These are phyloP conservation scores for Rhizopus delemar DNA, from an alignment of 371 early-diverging fungal species.

Conservation along the genomic window DNA sequence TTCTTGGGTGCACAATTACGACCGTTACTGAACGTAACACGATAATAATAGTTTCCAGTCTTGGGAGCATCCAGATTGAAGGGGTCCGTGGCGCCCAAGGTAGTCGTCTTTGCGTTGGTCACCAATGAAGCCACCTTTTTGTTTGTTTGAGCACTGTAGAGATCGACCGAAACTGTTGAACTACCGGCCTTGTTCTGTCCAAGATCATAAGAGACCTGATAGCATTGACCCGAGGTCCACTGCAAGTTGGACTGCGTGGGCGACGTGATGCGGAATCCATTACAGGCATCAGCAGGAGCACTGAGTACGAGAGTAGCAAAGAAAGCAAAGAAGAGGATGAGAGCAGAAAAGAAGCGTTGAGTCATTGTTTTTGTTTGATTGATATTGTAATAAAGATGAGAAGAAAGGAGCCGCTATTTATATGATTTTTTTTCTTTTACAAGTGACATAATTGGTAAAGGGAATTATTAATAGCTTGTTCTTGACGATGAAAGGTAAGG, in stretches of 20 bases:
- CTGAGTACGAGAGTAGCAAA: conserved; percentile 15
- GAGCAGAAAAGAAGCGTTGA: conserved; percentile 5
- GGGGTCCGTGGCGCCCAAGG: not conserved
- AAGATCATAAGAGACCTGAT: conserved; percentile 35
- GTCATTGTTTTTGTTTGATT: not conserved
- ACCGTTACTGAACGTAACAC: conserved; percentile 23
- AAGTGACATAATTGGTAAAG: no score
- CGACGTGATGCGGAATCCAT: conserved; percentile 38
- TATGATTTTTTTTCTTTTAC: no score
- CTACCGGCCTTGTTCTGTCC: conserved; percentile 20
- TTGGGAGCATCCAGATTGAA: conserved; percentile 5
- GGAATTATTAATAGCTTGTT: no score
- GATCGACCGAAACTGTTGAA: conserved; percentile 22
- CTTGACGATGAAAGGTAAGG: no score
- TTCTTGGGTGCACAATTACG: conserved; percentile 23
- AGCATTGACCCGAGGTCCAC: conserved; percentile 37
- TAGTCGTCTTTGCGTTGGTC: not conserved
- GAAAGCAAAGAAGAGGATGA: not conserved
- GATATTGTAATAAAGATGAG: no score
- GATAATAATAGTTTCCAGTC: conserved; percentile 34
- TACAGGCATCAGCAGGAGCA: conserved; percentile 23
- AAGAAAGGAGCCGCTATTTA: not conserved
- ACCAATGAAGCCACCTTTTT: conserved; percentile 20
- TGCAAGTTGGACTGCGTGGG: conserved; percentile 27
- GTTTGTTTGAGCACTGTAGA: conserved; percentile 22